phyloP scores from a whole-genome alignment of 2,329 filamentous ascomycete genomes.

The Fusarium pseudonygamai region DNA sequence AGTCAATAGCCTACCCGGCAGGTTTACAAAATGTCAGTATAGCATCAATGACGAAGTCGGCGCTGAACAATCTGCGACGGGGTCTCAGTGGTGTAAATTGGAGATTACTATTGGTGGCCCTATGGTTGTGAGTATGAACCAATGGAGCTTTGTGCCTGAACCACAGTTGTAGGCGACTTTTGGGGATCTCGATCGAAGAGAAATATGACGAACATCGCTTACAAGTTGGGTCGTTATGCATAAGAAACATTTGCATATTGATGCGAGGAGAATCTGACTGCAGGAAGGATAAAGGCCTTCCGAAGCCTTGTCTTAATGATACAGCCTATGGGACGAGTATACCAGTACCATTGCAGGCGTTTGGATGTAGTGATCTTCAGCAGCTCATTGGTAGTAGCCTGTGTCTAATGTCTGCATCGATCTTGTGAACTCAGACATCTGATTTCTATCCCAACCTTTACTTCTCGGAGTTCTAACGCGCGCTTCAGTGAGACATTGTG shows the following conservation, averaged over 20 bases:
- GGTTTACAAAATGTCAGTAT: background rate
- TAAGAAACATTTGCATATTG: background rate
- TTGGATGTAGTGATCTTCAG: background rate
- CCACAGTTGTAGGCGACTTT: background rate
- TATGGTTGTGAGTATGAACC: background rate
- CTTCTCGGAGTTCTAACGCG: background rate
- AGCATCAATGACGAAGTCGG: conserved; percentile 21
- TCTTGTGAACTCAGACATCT: background rate
- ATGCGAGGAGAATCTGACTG: background rate
- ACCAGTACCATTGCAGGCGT: background rate
- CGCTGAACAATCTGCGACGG: background rate
- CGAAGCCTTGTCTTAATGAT: background rate
- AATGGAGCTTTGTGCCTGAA: conserved; percentile 1
- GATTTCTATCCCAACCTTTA: background rate
- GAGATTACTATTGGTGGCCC: background rate
- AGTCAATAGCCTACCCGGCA: background rate
- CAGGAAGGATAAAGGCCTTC: background rate
- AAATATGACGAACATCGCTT: conserved; percentile 8
- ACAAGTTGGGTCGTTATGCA: background rate
- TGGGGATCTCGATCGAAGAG: conserved; percentile 8
- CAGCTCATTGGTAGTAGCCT: background rate
- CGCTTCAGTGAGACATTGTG: conserved; percentile 8
- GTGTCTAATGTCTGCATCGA: background rate
- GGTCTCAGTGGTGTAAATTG: background rate
- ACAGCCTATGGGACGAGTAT: background rate